phyloP scores from a whole-genome alignment of 179 eudicot species.

The Drosera spatulata region DNA sequence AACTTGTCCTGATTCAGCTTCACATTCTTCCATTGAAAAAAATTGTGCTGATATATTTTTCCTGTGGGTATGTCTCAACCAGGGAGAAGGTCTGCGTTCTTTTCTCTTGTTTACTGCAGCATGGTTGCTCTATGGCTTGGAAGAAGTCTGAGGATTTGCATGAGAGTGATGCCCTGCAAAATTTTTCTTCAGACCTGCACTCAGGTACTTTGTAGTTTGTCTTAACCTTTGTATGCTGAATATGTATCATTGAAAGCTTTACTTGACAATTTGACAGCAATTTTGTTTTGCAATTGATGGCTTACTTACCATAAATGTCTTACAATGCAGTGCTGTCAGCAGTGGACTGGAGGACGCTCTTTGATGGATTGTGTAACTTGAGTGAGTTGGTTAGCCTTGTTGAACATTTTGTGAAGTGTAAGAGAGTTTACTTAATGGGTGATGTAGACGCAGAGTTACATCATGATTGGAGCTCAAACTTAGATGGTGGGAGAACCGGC shows the following conservation, averaged over 20 bases:
- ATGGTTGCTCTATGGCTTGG: conserved; percentile 17
- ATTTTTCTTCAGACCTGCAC: conserved; percentile 25
- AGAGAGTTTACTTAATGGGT: conserved; percentile 27
- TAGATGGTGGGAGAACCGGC: conserved; percentile 16
- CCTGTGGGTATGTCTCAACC: conserved; percentile 6
- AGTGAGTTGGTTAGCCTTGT: conserved; percentile 40
- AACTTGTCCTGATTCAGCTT: background rate
- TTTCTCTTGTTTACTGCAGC: conserved; percentile 49
- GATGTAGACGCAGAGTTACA: conserved; percentile 17
- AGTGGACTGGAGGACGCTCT: conserved; percentile 23
- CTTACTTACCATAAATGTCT: conserved; percentile 1
- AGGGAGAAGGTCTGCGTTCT: conserved; percentile 77
- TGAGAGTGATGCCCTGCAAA: conserved; percentile 13
- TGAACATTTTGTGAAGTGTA: conserved; percentile 45
- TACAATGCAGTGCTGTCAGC: conserved; percentile 43
- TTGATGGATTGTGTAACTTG: conserved; percentile 34
- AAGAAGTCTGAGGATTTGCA: conserved; percentile 11
- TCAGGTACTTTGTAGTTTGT: conserved; percentile 30
- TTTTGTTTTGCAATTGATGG: background rate
- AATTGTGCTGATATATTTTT: conserved; percentile 4
- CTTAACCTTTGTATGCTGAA: background rate
- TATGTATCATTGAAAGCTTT: background rate
- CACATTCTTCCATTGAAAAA: background rate
- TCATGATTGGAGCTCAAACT: conserved; percentile 13
- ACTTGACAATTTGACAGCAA: background rate